Percentiles rank a stretch among this genome's conserved stretches.
phyloP scores from a whole-genome alignment of 2,329 filamentous ascomycete species.

The Penicillium sp. region DNA sequence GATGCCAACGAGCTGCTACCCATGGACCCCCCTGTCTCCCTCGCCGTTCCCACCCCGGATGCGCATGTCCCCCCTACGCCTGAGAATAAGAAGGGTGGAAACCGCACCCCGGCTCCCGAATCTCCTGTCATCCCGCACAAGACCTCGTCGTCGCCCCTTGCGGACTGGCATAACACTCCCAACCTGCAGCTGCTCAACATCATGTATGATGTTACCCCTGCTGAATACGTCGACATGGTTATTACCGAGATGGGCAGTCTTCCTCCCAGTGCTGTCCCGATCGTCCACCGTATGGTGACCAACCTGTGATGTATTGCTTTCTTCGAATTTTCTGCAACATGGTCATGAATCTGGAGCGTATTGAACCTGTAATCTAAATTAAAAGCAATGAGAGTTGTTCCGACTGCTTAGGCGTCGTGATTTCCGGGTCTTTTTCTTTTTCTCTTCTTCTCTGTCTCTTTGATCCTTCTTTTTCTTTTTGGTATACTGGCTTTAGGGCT shows the following conservation, averaged over 20 bases:
- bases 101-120: slow-evolving; percentile 19
- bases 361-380: slow-evolving; percentile 1
- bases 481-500: background rate
- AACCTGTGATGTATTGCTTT: slow-evolving; percentile 23
- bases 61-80: slow-evolving; percentile 16
- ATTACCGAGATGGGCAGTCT: slow-evolving; percentile 84
- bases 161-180: slow-evolving; percentile 50
- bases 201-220: slow-evolving; percentile 85
- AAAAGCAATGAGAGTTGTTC: background rate
- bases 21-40: slow-evolving; percentile 22
- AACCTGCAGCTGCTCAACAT: slow-evolving; percentile 60
- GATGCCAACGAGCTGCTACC: slow-evolving; percentile 58
- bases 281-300: slow-evolving; percentile 54
- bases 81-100: slow-evolving; percentile 28
- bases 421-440: background rate
- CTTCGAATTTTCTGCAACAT: background rate
- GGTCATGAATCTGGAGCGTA: slow-evolving; percentile 1
- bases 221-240: slow-evolving; percentile 76
- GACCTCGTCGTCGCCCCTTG: slow-evolving; percentile 31
- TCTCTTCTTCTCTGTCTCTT: background rate
- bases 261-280: slow-evolving; percentile 75
- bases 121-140: slow-evolving; percentile 22
- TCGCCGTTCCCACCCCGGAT: slow-evolving; percentile 22
- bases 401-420: background rate
- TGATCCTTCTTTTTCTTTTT: too few relatives aligned